Conservation (phyloP, 306 rosid species). For the Astragalus membranaceus region DNA sequence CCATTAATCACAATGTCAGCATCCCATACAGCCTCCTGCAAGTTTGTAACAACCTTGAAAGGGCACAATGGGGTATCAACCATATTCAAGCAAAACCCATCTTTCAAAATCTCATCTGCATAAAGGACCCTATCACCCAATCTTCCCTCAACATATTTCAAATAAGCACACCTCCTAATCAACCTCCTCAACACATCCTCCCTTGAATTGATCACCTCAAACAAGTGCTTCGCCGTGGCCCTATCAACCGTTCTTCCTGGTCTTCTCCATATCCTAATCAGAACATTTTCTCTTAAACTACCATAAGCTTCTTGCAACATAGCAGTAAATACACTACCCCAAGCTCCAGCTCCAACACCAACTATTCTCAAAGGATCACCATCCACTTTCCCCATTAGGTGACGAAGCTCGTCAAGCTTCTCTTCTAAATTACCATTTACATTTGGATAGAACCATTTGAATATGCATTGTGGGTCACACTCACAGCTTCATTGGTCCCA, state of each 20-base stretch:
- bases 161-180: conserved; percentile 83
- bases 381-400: conserved; percentile 61
- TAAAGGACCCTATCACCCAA: conserved; percentile 72
- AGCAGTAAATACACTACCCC: conserved; percentile 94
- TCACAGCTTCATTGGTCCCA: conserved; percentile 21
- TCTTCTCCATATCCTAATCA: conserved; percentile 85
- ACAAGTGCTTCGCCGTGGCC: conserved; percentile 75
- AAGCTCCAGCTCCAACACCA: conserved; percentile 95
- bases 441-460: conserved; percentile 39
- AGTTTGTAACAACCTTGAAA: conserved; percentile 85
- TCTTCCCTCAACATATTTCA: conserved; percentile 89
- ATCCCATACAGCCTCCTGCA: conserved; percentile 99
- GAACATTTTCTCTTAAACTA: conserved; percentile 61
- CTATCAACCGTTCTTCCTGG: conserved; percentile 69
- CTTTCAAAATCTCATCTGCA: conserved; percentile 93
- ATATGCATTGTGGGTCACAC: conserved; percentile 5
- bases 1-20: conserved; percentile 92
- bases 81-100: conserved; percentile 93
- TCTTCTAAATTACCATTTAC: conserved; percentile 53
- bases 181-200: conserved; percentile 90
- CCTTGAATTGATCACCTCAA: conserved; percentile 88
- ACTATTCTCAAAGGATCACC: conserved; percentile 88
- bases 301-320: conserved; percentile 86
- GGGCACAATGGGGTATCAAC: conserved; percentile 91
- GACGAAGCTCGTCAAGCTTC: conserved; percentile 77